Evolutionary conservation across 768 basidiomycete genomes (phyloP).

Genomic region (Pholiota conissans): DNA sequence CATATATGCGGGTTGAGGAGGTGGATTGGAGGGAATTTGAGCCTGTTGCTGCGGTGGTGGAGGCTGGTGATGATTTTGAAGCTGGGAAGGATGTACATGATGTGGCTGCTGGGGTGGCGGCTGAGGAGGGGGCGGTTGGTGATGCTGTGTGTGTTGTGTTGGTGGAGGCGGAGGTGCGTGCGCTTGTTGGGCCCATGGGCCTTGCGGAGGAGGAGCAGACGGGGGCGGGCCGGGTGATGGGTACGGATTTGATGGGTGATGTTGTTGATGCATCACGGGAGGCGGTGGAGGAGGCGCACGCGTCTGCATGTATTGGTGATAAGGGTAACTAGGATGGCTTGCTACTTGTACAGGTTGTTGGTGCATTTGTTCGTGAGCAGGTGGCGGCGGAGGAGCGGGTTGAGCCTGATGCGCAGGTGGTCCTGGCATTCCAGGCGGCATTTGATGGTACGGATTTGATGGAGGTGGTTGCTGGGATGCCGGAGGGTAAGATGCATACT

Average conservation of each 20-base stretch:
- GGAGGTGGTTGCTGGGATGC: slow-evolving; percentile 26
- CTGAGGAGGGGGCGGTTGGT: slow-evolving; percentile 24
- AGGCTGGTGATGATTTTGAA: slow-evolving; percentile 16
- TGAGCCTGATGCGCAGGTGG: slow-evolving; percentile 28
- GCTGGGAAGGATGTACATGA: slow-evolving; percentile 11
- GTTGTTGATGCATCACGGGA: slow-evolving; percentile 30
- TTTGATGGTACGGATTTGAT: slow-evolving; percentile 31
- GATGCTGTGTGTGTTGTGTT: slow-evolving; percentile 28
- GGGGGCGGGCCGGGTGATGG: slow-evolving; percentile 44
- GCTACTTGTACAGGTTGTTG: slow-evolving; percentile 37
- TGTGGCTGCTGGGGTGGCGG: slow-evolving; percentile 20
- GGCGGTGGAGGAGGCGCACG: slow-evolving; percentile 17
- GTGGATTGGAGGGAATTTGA: slow-evolving; percentile 7
- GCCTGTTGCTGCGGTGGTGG: slow-evolving; percentile 12
- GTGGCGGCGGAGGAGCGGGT: slow-evolving; percentile 26
- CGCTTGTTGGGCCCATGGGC: slow-evolving; percentile 36
- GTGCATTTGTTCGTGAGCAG: slow-evolving; percentile 45
- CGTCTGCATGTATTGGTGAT: slow-evolving; percentile 28
- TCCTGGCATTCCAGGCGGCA: slow-evolving; percentile 20
- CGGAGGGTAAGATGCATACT: slow-evolving; percentile 42
- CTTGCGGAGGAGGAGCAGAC: slow-evolving; percentile 39
- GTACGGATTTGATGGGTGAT: slow-evolving; percentile 41
- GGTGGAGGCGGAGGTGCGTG: slow-evolving; percentile 30
- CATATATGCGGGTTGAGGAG: slow-evolving; percentile 18
- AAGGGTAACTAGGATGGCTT: slow-evolving; percentile 34